A percentile compares a stretch with the other conserved stretches of the same genome.
Conservation (phyloP, 768 basidiomycete genomes). For the Sarcodon sp. region DNA sequence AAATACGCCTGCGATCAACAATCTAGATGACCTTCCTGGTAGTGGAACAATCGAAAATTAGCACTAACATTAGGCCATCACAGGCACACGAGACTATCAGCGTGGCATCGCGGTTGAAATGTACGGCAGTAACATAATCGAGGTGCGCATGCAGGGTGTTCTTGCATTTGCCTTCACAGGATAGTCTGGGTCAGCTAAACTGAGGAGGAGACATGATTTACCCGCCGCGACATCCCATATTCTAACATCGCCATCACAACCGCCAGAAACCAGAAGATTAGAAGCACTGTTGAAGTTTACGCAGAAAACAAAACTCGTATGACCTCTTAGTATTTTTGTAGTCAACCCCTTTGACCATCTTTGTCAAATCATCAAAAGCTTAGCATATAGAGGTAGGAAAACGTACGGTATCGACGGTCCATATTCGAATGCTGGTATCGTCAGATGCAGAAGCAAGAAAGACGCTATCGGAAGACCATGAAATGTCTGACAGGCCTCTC, state of each 20-base stretch:
- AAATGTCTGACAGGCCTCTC: slow-evolving; percentile 77
- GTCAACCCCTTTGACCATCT: slow-evolving; percentile 41
- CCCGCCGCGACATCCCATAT: slow-evolving; percentile 88
- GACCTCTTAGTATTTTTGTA: slow-evolving; percentile 63
- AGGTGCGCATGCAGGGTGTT: slow-evolving; percentile 86
- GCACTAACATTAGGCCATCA: slow-evolving; percentile 84
- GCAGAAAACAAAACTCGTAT: slow-evolving; percentile 84
- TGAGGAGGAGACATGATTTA: slow-evolving; percentile 15
- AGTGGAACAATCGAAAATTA: neutral
- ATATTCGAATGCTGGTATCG: slow-evolving; percentile 80
- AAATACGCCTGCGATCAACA: slow-evolving; percentile 61
- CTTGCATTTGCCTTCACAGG: slow-evolving; percentile 56
- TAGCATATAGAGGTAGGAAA: neutral
- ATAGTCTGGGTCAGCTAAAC: neutral
- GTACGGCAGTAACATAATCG: slow-evolving; percentile 90
- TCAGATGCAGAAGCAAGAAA: slow-evolving; percentile 88
- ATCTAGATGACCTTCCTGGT: neutral
- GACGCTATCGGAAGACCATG: slow-evolving; percentile 77
- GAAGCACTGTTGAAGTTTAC: slow-evolving; percentile 84
- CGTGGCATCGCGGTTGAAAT: slow-evolving; percentile 86
- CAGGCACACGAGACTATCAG: slow-evolving; percentile 86
- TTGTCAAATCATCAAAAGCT: neutral
- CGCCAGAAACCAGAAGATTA: slow-evolving; percentile 84
- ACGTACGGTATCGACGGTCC: slow-evolving; percentile 74
- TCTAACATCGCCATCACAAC: slow-evolving; percentile 84